Percentiles rank a stretch among this genome's conserved stretches.
phyloP scores from a whole-genome alignment of 2,329 filamentous ascomycete species.

The Stagonosporopsis vannaccii region DNA sequence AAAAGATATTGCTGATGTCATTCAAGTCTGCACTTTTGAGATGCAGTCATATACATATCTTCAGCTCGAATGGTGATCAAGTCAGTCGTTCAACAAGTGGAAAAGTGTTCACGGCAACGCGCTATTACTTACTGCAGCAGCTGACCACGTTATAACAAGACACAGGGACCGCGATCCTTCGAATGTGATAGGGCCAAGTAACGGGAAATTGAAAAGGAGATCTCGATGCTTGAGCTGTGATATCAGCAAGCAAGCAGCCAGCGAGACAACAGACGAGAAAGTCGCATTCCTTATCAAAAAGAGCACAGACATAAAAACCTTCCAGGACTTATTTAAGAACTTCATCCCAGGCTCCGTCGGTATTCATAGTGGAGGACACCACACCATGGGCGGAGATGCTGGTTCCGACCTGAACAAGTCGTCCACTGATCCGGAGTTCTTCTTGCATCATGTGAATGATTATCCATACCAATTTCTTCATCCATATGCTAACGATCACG shows the following conservation, averaged over 20 bases:
- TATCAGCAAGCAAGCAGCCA: constrained; percentile 36
- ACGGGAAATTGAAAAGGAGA: too few species aligned
- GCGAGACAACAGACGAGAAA: background rate
- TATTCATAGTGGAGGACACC: constrained; percentile 54
- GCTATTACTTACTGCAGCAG: background rate
- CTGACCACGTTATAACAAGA: background rate
- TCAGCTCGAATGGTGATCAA: background rate
- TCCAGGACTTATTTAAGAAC: background rate
- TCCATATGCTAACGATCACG: background rate
- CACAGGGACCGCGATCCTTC: background rate
- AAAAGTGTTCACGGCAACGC: background rate
- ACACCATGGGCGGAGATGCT: constrained; percentile 51
- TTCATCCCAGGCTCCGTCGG: constrained; percentile 34
- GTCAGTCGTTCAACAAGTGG: background rate
- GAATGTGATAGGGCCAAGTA: background rate
- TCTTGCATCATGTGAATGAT: constrained; percentile 50
- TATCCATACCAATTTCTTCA: background rate
- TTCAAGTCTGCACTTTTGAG: too few species aligned
- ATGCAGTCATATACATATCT: background rate
- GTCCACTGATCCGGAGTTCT: constrained; percentile 41
- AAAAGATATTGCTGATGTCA: too few species aligned
- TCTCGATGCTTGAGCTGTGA: constrained; percentile 45
- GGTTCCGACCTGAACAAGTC: constrained; percentile 54
- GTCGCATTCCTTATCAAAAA: background rate
- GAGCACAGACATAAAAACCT: constrained; percentile 1